Base-by-base conservation (phyloP, 83 land plant species). In the Thuja plicata region DNA sequence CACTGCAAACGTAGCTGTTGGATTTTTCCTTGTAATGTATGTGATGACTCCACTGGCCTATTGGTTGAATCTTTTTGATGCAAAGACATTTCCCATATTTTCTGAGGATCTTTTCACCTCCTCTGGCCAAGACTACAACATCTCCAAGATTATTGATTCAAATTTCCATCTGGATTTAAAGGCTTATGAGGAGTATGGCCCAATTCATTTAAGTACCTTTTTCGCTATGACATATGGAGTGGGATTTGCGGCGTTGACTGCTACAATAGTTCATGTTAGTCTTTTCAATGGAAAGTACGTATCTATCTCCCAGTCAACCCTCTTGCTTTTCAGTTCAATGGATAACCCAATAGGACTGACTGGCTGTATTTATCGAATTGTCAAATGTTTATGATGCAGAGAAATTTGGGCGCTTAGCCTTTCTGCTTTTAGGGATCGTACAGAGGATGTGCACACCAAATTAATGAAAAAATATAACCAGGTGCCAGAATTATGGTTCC, bases 401-500 rank as follows among this genome's bases (percentile, higher is more conserved):
- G 94, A 93, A 43, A 94, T 97, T 52, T 93, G 95, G 95, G 60
- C 87, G 60, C 86, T 92, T 17, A 92, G 92, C 88, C 87, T 87
- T 85, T 86, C 94, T 15, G 93, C 95, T 32, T 89, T 97, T 35
- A 82, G 86, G 16, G 94, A 94, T 66, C 88, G 90, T 90, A 89
- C 78, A 62, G 87, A 87, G 88, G 99, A 97, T 79, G 91, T 97
- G 32, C 99, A 97, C 90, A 94, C 96, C 41, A 94, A 90, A 88
- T 88, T 97, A 55, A 97, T 97, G 97, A 91, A 89, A 78, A 90
- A 73, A 66, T 97, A 97, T 80, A 89, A 90, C 77, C 91, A 91
- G 80, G 96, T 96, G 3, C 99, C 99, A 3, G 90, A 97, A 66
- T 92, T 89, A 89, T 97, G 99, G 99, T 97, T 96, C 87, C 35